Percentiles rank a stretch among this genome's conserved stretches.
These are phyloP conservation scores for Nigrospora sphaerica DNA, from an alignment of 2,329 filamentous ascomycete genomes.

Conservation along the genomic window DNA sequence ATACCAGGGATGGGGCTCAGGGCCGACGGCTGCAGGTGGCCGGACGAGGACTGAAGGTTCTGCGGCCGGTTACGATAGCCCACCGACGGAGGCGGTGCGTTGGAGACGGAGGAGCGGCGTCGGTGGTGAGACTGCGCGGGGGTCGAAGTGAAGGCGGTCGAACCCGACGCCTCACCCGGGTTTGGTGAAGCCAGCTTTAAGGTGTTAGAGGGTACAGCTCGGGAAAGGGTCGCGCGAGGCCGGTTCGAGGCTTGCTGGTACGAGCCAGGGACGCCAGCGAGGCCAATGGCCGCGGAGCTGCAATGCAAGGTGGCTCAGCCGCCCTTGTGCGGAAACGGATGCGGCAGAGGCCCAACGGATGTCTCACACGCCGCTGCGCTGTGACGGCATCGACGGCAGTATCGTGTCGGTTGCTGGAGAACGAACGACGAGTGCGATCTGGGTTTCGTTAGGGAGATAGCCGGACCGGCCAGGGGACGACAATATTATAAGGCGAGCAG, in stretches of 20 bases:
- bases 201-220: constrained; percentile 11
- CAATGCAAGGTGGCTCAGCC: constrained; percentile 2
- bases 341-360: too few relatives aligned
- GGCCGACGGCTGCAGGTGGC: constrained; percentile 14
- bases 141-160: constrained; percentile 44
- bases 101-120: constrained; percentile 35
- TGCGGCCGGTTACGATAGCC: constrained; percentile 14
- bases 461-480: too few relatives aligned
- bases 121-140: constrained; percentile 41
- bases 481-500: too few relatives aligned
- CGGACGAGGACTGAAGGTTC: neutral
- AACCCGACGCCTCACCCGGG: constrained; percentile 41
- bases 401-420: too few relatives aligned
- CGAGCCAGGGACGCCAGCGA: too few relatives aligned
- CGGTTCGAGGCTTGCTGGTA: constrained; percentile 4
- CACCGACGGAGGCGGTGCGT: constrained; percentile 24
- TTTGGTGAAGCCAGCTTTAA: constrained; percentile 45
- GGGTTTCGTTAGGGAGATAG: too few relatives aligned
- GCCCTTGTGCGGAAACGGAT: neutral
- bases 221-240: neutral
- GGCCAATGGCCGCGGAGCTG: neutral
- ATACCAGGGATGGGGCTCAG: constrained; percentile 52
- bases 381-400: too few relatives aligned
- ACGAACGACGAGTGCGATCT: too few relatives aligned
- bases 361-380: neutral